Base-by-base conservation (phyloP, 495 filamentous ascomycete species). In the Pyronema omphalodes region DNA sequence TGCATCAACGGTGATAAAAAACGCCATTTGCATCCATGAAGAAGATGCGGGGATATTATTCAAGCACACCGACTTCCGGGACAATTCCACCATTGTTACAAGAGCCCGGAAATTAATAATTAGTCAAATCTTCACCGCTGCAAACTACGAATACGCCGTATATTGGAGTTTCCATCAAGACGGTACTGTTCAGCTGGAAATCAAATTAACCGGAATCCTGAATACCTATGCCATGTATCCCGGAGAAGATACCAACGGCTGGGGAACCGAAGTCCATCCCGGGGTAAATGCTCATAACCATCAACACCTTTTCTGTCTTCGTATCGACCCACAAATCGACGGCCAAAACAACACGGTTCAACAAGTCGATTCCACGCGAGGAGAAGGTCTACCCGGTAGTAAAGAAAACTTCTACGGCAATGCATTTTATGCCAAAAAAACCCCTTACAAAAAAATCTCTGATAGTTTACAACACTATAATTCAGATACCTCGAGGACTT, bases 1-100 rank as follows among this genome's bases (percentile, higher is more conserved):
- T 35, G 77, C 75, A 6, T 71, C 80, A 35, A 79, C 77, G 34
- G 84, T 81, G 35, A 87, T 95, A 68, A 88, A 91, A 71, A 94
- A 95, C 61, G 89, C 88, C 43, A 88, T 96, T 65, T 96, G 89
- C 67, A 88, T 94, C 56, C 89, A 96, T 71, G 89, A 96, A 68
- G 88, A 95, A 70, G 89, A 96, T 61, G 75, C 77, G 3, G 89
- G 89, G 6, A 91, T 96, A 55, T 73, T 95, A 8, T 94, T 91
- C 74, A 96, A 96, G 71, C 89, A 96, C 71, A 86, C 80, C 45
- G 88, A 96, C 67, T 95, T 93, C 77, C 81, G 89, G 47, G 88
- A 94, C 66, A 82, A 88, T 43, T 84, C 83, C 0, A 77, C 81
- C 47, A 83, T 93, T 51, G 84, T 94, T 18, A 93, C 88, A 9